These are phyloP conservation scores for Microbotryomycetes sp. DNA, from an alignment of 1,284 basidiomycete species.

Conservation along the genomic window DNA sequence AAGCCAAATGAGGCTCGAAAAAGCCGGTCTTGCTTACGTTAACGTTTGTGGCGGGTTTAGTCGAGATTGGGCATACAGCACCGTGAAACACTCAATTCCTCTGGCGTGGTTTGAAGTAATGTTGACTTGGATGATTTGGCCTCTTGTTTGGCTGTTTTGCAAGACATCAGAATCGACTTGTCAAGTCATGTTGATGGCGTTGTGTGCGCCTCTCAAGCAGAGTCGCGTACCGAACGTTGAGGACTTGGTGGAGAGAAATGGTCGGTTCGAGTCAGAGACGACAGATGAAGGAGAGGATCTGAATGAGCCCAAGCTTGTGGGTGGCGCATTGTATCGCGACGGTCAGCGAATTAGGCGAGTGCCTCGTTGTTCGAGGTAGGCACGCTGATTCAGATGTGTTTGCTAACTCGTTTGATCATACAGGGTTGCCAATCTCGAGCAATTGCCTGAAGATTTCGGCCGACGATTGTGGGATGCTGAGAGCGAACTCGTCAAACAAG, in stretches of 20 bases:
- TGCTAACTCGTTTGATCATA: not conserved
- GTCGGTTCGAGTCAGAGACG: not conserved
- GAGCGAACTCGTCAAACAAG: slow-evolving; percentile 1
- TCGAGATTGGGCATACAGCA: slow-evolving; percentile 9
- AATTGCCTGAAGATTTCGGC: not conserved
- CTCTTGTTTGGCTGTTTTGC: slow-evolving; percentile 25
- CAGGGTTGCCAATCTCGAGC: not conserved
- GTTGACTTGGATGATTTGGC: slow-evolving; percentile 8
- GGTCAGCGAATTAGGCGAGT: slow-evolving; percentile 21
- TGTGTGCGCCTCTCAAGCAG: not conserved
- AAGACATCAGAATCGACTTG: slow-evolving; percentile 19
- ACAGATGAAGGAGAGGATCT: not conserved
- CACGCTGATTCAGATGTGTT: not conserved
- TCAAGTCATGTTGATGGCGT: slow-evolving; percentile 14
- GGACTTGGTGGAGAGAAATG: slow-evolving; percentile 1
- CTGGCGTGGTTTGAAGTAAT: slow-evolving; percentile 2
- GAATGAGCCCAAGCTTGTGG: not conserved
- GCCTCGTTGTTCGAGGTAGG: no score
- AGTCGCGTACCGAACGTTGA: slow-evolving; percentile 2
- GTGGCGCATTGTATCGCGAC: slow-evolving; percentile 25
- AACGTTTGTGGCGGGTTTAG: slow-evolving; percentile 22
- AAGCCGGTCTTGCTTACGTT: slow-evolving; percentile 12
- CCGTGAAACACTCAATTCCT: slow-evolving; percentile 2
- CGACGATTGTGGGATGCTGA: not conserved
- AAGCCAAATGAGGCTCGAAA: slow-evolving; percentile 13